Base-by-base conservation (phyloP, 1,284 basidiomycete genomes). In the Mycosarcoma mackinlayi region DNA sequence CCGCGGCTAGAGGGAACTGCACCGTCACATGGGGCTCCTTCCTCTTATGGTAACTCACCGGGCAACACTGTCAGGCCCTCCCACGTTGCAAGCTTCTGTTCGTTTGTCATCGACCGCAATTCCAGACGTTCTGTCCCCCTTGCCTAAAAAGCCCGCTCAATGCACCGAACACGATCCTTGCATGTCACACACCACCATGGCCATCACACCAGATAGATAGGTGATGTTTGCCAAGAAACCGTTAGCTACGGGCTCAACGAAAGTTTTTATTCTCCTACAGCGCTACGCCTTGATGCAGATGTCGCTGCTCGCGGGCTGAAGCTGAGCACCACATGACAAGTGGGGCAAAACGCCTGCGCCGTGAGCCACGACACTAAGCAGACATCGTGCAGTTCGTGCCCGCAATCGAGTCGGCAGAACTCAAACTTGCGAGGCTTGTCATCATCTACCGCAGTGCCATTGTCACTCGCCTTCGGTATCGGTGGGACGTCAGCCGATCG, bases 281-380 rank as follows among this genome's bases (percentile, higher is more conserved):
- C 39, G 35, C 31, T 46, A 16, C 42, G 48, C 18, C 48, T 39
- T 0, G 47, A 27, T 7, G 44, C 6, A 1, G 50, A 27, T 16
- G 46, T n/a, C n/a, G n/a, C 9, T 9, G 50, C 33, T 19, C 67
- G 45, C 11, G 68, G 68, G 28, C 57, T 71, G 47, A 72, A 62
- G 31, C 63, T 66, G 14, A 72, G 59, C 6, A 72, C 69, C 27
- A 64, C 61, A 45, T 73, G 71, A 39, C 71, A 73, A 6, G 71
- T 70, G 1, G 74, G 74, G 50, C 74, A 76, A 27, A 76, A 76
- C 1, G 74, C 71, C 41, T 76, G 71, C 2, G 63, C 61, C 4
- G 68, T 71, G 28, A 74, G 45, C 70, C 70, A 73, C 5, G 59
- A 56, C 2, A 76, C 74, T 11, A 76, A 34, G 41, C 74, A 76